Base-by-base conservation (phyloP, 345 rosid genomes). In the Corchorus capsularis region DNA sequence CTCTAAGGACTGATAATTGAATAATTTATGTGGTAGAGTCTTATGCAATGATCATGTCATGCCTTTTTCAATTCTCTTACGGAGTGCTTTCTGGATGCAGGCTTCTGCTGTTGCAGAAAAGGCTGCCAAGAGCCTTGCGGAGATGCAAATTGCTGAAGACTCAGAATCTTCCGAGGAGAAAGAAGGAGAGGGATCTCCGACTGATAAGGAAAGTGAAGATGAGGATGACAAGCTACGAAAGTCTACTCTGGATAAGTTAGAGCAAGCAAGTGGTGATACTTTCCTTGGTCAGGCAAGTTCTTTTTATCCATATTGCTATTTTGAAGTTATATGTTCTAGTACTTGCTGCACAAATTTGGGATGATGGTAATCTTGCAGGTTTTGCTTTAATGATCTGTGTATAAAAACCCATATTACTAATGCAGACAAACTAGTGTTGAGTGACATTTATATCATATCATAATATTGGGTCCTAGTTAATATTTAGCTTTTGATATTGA, bases 231-330 rank as follows among this genome's bases (percentile, higher is more conserved):
- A 83, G 77, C 81, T 83, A 41, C 84, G 91, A 79, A 96, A 88
- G 83, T 87, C 89, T 78, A 90, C 98, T 72, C 76, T 96, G 63
- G 87, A 79, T 63, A 93, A 88, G 75, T 78, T 96, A 85, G 97
- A 90, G 85, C 90, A 87, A 50, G 98, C 97, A 11, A 88, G 99
- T 83, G 90, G 88, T 73, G 97, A 94, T 78, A 80, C 97, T 20
- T 67, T 92, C 46, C 90, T 96, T 78, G 92, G 99, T 70, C 97
- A 96, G 99, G 98, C 89, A 89, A 81, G 89, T 63, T 17, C 77
- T 57, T n/a, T 52, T 5, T 65, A 65, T 69, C 63, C 15, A 32
- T 53, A 75, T 76, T 78, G 70, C 54, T 81, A 52, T 68, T 68
- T 68, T 71, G 53, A 43, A 62, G 8, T 9, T 10, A 66, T 77